Conservation (phyloP, 805 yeast species). For the Candida xiaguanensis region DNA sequence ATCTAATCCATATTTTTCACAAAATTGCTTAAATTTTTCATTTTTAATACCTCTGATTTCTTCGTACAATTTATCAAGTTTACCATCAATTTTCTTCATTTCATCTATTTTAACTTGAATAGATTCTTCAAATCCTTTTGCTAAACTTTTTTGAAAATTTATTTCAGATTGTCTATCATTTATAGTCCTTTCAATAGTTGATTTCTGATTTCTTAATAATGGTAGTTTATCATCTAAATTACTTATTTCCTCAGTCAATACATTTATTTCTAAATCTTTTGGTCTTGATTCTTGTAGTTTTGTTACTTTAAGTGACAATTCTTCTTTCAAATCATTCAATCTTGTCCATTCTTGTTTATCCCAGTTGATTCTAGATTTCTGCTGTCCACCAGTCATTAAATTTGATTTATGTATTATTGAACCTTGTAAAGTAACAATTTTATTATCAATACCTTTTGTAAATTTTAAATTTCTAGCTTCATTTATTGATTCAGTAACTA, state of each 20-base stretch:
- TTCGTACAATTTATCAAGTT: conserved; percentile 18
- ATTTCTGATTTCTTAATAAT: conserved; percentile 40
- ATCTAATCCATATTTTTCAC: conserved; percentile 49
- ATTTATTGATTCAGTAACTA: conserved; percentile 69
- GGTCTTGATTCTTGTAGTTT: conserved; percentile 46
- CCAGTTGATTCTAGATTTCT: conserved; percentile 52
- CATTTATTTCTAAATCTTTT: conserved; percentile 53
- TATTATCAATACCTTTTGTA: conserved; percentile 47
- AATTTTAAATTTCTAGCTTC: conserved; percentile 73
- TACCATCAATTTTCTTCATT: conserved; percentile 14
- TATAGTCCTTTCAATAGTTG: conserved; percentile 42
- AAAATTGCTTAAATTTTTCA: conserved; percentile 50
- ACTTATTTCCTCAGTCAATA: conserved; percentile 46
- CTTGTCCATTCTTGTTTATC: conserved; percentile 63
- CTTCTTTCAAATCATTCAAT: conserved; percentile 49
- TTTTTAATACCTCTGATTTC: conserved; percentile 34
- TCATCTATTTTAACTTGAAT: conserved; percentile 14
- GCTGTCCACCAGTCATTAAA: conserved; percentile 86
- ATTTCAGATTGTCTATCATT: conserved; percentile 49
- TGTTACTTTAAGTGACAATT: conserved; percentile 48
- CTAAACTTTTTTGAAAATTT: conserved; percentile 37
- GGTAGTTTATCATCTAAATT: conserved; percentile 40
- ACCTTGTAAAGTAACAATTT: conserved; percentile 80
- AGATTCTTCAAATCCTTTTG: conserved; percentile 18
- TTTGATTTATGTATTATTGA: conserved; percentile 81